These are phyloP conservation scores for Hansenula sp. DNA, from an alignment of 1,139 yeast genomes.

Conservation along the genomic window DNA sequence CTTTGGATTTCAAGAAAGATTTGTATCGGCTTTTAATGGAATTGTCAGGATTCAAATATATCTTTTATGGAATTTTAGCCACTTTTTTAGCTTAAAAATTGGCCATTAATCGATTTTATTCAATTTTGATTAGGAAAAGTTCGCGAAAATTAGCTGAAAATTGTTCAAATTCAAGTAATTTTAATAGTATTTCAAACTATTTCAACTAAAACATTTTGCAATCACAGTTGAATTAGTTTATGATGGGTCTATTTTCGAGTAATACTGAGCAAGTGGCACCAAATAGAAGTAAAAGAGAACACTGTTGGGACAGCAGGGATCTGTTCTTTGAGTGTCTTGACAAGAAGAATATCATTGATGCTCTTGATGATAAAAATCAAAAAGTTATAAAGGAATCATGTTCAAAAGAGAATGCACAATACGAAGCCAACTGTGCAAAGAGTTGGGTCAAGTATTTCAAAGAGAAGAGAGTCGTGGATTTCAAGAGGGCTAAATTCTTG, in stretches of 20 bases:
- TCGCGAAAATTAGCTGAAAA: too few relatives aligned
- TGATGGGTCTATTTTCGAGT: conserved; percentile 34
- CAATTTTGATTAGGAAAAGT: too few relatives aligned
- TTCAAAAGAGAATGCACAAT: conserved; percentile 37
- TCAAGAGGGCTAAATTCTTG: conserved; percentile 47
- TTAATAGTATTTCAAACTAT: too few relatives aligned
- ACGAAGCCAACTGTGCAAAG: conserved; percentile 52
- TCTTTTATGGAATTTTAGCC: too few relatives aligned
- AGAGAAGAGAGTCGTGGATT: conserved; percentile 57
- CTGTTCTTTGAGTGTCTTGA: conserved; percentile 55
- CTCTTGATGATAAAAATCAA: conserved; percentile 34
- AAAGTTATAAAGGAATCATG: conserved; percentile 35
- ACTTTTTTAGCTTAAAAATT: too few relatives aligned
- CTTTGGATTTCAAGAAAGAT: too few relatives aligned
- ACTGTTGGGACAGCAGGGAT: conserved; percentile 71
- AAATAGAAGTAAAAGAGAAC: conserved; percentile 46
- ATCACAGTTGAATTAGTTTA: too few relatives aligned
- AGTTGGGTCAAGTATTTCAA: conserved; percentile 70
- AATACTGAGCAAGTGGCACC: conserved; percentile 34
- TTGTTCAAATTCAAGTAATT: too few relatives aligned
- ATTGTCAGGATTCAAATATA: too few relatives aligned
- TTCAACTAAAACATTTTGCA: too few relatives aligned
- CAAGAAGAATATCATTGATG: conserved; percentile 44
- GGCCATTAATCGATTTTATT: too few relatives aligned
- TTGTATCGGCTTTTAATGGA: too few relatives aligned